Conservation (phyloP, 768 basidiomycete species). For the Hortiboletus flavorubellus region DNA sequence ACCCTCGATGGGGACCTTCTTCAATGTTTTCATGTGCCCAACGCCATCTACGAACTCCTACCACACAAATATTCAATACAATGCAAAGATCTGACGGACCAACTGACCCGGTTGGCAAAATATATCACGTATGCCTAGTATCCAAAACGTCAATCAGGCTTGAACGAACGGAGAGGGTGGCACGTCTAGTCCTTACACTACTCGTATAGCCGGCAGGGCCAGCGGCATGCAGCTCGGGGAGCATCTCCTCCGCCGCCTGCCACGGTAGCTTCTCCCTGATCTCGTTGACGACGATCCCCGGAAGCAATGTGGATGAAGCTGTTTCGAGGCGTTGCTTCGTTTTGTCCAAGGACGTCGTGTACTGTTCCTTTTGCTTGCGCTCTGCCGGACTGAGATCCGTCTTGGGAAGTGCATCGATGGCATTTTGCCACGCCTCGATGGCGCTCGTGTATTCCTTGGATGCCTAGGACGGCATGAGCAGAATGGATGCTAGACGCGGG, state of each 20-base stretch:
- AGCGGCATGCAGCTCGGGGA: neutral
- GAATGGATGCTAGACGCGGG: no score
- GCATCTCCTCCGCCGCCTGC: conserved; percentile 2
- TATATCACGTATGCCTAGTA: neutral
- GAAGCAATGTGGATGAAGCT: neutral
- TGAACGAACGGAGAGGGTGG: no score
- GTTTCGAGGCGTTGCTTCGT: neutral
- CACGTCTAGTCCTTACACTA: neutral
- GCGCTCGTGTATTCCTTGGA: neutral
- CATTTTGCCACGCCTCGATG: neutral
- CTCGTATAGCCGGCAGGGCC: neutral
- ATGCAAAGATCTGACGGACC: neutral
- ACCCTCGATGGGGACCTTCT: neutral
- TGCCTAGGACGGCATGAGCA: neutral
- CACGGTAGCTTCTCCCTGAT: neutral
- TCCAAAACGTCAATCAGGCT: neutral
- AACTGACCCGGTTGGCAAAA: neutral
- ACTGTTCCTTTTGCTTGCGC: neutral
- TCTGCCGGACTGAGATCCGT: neutral
- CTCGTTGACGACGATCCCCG: neutral
- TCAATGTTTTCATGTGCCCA: neutral
- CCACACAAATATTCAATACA: neutral
- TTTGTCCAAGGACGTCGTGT: neutral
- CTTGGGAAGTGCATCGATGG: neutral
- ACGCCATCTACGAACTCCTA: neutral